These are phyloP conservation scores for Globisporangium megalacanthum DNA, from an alignment of 352 stramenopile genomes.

Conservation along the genomic window DNA sequence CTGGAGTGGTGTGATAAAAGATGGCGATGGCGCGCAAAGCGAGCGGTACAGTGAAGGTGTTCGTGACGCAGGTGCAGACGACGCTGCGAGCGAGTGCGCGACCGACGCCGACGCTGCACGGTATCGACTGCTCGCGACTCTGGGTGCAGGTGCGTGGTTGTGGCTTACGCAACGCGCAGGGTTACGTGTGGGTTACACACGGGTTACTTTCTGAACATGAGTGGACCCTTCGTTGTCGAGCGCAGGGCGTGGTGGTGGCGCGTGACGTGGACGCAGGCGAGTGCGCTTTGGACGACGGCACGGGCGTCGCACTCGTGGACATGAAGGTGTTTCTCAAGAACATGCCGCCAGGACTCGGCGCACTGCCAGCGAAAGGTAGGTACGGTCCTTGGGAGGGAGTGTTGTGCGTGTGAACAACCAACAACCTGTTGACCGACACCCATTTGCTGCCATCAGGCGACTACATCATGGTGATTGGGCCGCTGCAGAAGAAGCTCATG, in stretches of 20 bases:
- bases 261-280: slow-evolving; percentile 23
- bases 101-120: slow-evolving; percentile 42
- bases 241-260: slow-evolving; percentile 53
- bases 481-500: slow-evolving; percentile 36
- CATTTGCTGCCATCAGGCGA: slow-evolving; percentile 24
- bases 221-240: not conserved
- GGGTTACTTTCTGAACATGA: not conserved
- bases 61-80: slow-evolving; percentile 46
- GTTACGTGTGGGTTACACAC: not conserved
- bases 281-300: slow-evolving; percentile 73
- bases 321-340: slow-evolving; percentile 64
- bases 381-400: not conserved
- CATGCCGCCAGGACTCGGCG: slow-evolving; percentile 38
- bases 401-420: not conserved
- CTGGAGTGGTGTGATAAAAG: not conserved
- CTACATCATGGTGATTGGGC: slow-evolving; percentile 78
- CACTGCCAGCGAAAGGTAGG: slow-evolving; percentile 31
- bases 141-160: slow-evolving; percentile 55
- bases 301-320: slow-evolving; percentile 49
- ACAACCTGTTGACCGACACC: not conserved
- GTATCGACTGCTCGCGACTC: slow-evolving; percentile 59
- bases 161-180: not conserved
- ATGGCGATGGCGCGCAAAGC: slow-evolving; percentile 4
- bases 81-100: slow-evolving; percentile 31
- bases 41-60: slow-evolving; percentile 47